phyloP scores from a whole-genome alignment of 305 asterid species.

The Fraxinus angustifolia region DNA sequence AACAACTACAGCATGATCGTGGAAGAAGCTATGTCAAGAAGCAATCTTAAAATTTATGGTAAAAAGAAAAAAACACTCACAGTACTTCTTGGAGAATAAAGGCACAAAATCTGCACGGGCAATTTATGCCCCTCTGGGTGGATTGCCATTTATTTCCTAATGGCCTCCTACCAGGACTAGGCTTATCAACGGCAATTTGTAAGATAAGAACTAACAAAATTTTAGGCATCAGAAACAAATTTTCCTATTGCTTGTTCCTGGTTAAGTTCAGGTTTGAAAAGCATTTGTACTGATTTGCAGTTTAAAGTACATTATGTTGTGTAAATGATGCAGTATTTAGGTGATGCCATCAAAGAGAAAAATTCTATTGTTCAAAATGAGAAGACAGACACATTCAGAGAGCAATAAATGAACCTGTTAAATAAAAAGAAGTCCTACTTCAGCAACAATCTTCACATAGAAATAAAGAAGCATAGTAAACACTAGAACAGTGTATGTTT shows the following conservation, averaged over 20 bases:
- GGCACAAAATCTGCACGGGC: background rate
- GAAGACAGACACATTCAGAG: background rate
- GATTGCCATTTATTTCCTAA: background rate
- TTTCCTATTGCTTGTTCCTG: background rate
- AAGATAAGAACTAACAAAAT: background rate
- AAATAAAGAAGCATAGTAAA: background rate
- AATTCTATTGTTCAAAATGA: background rate
- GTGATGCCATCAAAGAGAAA: background rate
- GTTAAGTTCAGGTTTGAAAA: background rate
- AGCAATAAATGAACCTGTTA: background rate
- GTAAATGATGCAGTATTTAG: background rate
- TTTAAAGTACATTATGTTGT: background rate
- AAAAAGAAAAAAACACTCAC: background rate
- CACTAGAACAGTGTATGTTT: background rate
- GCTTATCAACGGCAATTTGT: background rate
- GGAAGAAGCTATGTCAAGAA: background rate
- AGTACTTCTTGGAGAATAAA: background rate
- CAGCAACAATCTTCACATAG: background rate
- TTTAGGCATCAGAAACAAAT: background rate
- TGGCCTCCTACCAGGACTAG: background rate
- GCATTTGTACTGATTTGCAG: background rate
- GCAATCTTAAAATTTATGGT: background rate
- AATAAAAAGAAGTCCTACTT: background rate
- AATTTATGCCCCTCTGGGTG: background rate
- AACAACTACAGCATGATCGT: background rate